Evolutionary conservation across 2,329 filamentous ascomycete species (phyloP), one percentile per base, ranked within the genome.

Genomic region (Dactylellina parvicollis): DNA sequence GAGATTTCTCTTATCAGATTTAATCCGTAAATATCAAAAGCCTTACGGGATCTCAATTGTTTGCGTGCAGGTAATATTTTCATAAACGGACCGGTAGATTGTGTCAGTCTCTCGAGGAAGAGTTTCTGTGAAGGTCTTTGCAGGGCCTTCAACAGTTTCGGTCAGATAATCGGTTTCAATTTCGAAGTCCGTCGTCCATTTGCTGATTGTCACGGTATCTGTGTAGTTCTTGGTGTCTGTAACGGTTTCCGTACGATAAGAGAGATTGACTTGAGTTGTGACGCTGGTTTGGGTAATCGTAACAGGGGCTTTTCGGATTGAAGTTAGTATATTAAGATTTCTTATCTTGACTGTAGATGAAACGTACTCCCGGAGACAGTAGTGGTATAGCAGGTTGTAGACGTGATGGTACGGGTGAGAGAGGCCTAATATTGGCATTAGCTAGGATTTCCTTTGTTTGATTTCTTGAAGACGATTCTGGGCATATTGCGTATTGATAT

Each of bases 31-130:
- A 4, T 10, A 42, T 49, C 5, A n/a, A n/a, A 18, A 3, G 26
- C 18, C 49, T 54, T 54, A 54, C 49, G 65, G 65, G 47, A 70
- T 40, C 4, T 52, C 36, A 16, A 60, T 46, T n/a, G 65, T 70
- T 52, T 70, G 55, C 12, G 65, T 70, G 44, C 55, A 70, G 44
- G 65, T 70, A 40, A 61, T 44, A 40, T 55, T 18, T 18, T 66
- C 26, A 32, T 49, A 50, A 3, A 32, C 22, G 46, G 20, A 28
- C 20, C 47, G 56, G 40, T 56, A 49, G 24, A 66, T 30, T 47
- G 61, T 66, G 22, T 57, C 54, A 7, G 54, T 57, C 34, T 44
- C 22, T 16, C 22, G 16, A 8, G 54, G 54, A 3, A 57, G 34
- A 28, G 54, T 57, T 30, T 57, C 8, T 16, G 54, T 57, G n/a